Conservation (phyloP, 495 filamentous ascomycete species). For the Penicillium cataractarum region DNA sequence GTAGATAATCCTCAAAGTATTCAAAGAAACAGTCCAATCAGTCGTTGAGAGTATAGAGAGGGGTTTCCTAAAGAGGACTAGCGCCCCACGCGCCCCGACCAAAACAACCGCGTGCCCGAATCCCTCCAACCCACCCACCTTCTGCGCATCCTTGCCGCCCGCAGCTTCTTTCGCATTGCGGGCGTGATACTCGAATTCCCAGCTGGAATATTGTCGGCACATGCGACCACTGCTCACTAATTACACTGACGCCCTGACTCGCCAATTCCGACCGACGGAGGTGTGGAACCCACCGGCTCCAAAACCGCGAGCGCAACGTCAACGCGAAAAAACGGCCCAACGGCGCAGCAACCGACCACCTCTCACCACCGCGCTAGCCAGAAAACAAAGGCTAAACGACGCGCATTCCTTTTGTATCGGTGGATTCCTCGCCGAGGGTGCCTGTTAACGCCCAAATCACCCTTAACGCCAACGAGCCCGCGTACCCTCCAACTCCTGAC, state of each 20-base stretch:
- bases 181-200: conserved; percentile 13
- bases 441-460: conserved; percentile 1
- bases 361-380: background rate
- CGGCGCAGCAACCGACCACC: conserved; percentile 9
- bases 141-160: conserved; percentile 28
- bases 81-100: conserved; percentile 53
- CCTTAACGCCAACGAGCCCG: conserved; percentile 9
- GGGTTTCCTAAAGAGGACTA: conserved; percentile 41
- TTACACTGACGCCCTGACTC: conserved; percentile 2
- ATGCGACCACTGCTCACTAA: background rate
- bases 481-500: conserved; percentile 35
- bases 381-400: background rate
- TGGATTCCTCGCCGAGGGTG: conserved; percentile 5
- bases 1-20: background rate
- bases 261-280: conserved; percentile 3
- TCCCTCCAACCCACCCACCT: conserved; percentile 33
- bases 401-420: conserved; percentile 9
- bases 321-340: conserved; percentile 15
- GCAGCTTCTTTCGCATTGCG: conserved; percentile 27
- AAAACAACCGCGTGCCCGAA: conserved; percentile 54
- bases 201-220: background rate
- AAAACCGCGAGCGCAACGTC: conserved; percentile 6
- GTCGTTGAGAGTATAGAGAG: conserved; percentile 15
- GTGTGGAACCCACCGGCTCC: conserved; percentile 8
- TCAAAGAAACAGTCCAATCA: background rate